These are phyloP conservation scores for Neoboletus magnificus DNA, from an alignment of 768 basidiomycete genomes.

Conservation along the genomic window DNA sequence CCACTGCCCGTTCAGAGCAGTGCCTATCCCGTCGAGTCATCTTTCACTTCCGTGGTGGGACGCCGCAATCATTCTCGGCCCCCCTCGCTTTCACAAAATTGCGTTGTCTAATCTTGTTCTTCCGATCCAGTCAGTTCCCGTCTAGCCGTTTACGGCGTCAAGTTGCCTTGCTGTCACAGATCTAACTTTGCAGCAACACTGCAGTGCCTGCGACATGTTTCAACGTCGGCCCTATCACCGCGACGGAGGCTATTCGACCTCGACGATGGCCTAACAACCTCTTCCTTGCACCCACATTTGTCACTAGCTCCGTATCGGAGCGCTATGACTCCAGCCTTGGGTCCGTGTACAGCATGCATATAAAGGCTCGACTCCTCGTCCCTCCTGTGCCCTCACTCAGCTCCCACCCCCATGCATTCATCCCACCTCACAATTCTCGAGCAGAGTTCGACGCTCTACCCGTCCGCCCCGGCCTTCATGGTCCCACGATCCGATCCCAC, in stretches of 20 bases:
- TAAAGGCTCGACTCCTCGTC: constrained; percentile 21
- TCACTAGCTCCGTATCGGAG: constrained; percentile 32
- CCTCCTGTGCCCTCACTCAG: constrained; percentile 5
- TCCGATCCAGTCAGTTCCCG: constrained; percentile 16
- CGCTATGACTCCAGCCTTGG: constrained; percentile 16
- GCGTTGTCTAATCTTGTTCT: constrained; percentile 19
- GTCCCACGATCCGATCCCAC: constrained; percentile 48
- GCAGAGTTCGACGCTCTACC: constrained; percentile 47
- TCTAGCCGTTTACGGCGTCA: constrained; percentile 25
- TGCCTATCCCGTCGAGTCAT: constrained; percentile 10
- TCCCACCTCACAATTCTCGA: constrained; percentile 68
- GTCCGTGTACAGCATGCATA: constrained; percentile 29
- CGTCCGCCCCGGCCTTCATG: constrained; percentile 56
- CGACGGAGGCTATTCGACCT: constrained; percentile 32
- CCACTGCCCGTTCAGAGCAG: constrained; percentile 21
- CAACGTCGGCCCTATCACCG: constrained; percentile 33
- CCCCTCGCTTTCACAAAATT: constrained; percentile 16
- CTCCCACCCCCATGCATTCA: constrained; percentile 20
- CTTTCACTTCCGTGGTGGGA: constrained; percentile 19
- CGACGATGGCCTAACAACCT: constrained; percentile 26
- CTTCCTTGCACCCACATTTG: constrained; percentile 25
- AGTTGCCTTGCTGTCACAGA: constrained; percentile 27
- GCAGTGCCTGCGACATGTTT: constrained; percentile 37
- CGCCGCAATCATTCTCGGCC: constrained; percentile 21
- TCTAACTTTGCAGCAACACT: constrained; percentile 23